Evolutionary conservation across 1,139 yeast species (phyloP), one percentile per base, ranked within the genome.

Genomic region (Pneumocystis wakefieldiae): DNA sequence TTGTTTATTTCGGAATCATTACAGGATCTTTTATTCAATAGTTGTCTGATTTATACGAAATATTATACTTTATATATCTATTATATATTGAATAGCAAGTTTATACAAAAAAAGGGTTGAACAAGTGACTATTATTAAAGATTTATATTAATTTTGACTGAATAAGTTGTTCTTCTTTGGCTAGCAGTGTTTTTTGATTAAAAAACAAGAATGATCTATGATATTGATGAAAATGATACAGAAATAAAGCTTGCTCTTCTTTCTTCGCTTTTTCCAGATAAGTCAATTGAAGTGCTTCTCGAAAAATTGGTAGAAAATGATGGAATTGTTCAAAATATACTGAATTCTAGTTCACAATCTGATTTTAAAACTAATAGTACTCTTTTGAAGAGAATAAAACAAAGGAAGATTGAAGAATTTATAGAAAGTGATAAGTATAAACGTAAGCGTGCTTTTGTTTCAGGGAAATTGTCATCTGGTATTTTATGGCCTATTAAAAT

Each of bases 231-330:
- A 3, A 24, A 48, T 48, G 55, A 48, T 48, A 48, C 55, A 10
- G 75, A 73, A 10, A 70, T 68, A 36, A 69, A 73, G 63, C 64
- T 75, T 6, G 71, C 69, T 7, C 63, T 67, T 12, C 71, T 76
- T 29, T 67, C 67, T 53, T 59, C 65, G 24, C 63, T 66, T 37
- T 65, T 67, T 48, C 76, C 76, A 0, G 68, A 64, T 7, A 69
- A 73, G 8, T 67, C 69, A 14, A 69, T 69, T 2, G 70, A 64
- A 4, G 67, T 67, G 6, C 69, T 74, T 12, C 68, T 76, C 28
- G 78, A 76, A 19, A 67, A 75, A 35, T 68, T 76, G 42, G 68
- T 71, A 2, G 68, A 74, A 1, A 73, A 76, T 63, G 68, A 71
- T 60, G 78, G 77, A 6, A 68, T 69, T 60, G 66, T 73, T 10